phyloP scores from a whole-genome alignment of 352 stramenopile genomes.

The Pythium pyrilobum region DNA sequence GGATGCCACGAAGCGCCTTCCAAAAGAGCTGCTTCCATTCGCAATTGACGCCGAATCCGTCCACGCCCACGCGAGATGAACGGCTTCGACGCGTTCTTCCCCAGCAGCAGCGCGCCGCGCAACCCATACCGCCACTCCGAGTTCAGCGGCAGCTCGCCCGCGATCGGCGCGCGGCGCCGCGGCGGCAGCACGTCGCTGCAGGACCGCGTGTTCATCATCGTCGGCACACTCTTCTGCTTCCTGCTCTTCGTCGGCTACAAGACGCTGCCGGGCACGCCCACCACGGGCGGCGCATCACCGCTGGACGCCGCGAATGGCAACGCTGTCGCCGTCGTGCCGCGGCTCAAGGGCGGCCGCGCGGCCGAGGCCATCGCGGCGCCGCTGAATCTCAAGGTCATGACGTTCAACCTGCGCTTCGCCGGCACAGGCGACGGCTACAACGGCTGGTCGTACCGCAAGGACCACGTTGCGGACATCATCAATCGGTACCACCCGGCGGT shows the following conservation, averaged over 20 bases:
- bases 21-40: too few species aligned
- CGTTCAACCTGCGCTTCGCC: slow-evolving; percentile 36
- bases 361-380: slow-evolving; percentile 27
- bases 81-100: slow-evolving; percentile 66
- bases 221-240: slow-evolving; percentile 63
- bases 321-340: slow-evolving; percentile 19
- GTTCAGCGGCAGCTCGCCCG: slow-evolving; percentile 6
- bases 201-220: slow-evolving; percentile 56
- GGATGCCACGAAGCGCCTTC: too few species aligned
- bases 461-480: slow-evolving; percentile 33
- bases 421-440: slow-evolving; percentile 27
- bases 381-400: slow-evolving; percentile 54
- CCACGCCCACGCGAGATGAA: too few species aligned
- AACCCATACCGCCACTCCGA: slow-evolving; percentile 79
- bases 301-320: slow-evolving; percentile 20
- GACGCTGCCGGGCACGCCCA: slow-evolving; percentile 19
- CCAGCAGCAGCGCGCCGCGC: slow-evolving; percentile 42
- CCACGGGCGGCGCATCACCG: neutral
- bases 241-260: slow-evolving; percentile 58
- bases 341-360: slow-evolving; percentile 31
- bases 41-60: too few species aligned
- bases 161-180: slow-evolving; percentile 1
- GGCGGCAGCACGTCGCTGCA: slow-evolving; percentile 25
- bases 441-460: slow-evolving; percentile 27
- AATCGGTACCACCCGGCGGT: slow-evolving; percentile 31